Percentiles rank a stretch among this genome's conserved stretches.
Evolutionary conservation across 306 rosid species (phyloP).

Genomic region (Coriaria nepalensis): DNA sequence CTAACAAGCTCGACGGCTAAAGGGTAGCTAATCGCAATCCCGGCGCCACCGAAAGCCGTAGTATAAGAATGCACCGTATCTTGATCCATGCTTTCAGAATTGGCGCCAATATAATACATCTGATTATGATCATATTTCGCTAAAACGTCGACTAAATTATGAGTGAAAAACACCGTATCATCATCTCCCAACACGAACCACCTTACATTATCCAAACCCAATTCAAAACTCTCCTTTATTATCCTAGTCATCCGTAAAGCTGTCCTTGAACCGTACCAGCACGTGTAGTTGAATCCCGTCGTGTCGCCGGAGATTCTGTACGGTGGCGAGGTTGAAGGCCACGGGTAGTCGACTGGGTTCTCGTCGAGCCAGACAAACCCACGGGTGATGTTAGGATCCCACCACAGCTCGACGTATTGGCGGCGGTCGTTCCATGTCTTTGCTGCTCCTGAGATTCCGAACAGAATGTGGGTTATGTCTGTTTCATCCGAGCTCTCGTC

Average conservation of each 20-base stretch:
- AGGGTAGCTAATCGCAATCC: conserved; percentile 61
- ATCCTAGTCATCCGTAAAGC: conserved; percentile 58
- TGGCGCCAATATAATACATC: conserved; percentile 71
- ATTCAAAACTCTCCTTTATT: conserved; percentile 57
- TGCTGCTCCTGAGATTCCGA: conserved; percentile 49
- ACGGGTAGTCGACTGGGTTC: conserved; percentile 14
- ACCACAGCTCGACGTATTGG: conserved; percentile 46
- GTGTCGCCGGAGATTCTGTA: conserved; percentile 37
- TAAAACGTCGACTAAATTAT: conserved; percentile 40
- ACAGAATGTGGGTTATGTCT: conserved; percentile 47
- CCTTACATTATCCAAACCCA: conserved; percentile 41
- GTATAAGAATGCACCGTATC: conserved; percentile 34
- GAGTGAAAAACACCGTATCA: conserved; percentile 54
- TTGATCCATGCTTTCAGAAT: conserved; percentile 74
- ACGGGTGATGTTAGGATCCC: conserved; percentile 35
- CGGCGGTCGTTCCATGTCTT: conserved; percentile 43
- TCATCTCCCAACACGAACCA: conserved; percentile 92
- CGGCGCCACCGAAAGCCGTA: conserved; percentile 72
- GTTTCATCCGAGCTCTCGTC: conserved; percentile 19
- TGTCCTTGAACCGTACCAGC: conserved; percentile 46
- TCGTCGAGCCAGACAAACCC: conserved; percentile 60
- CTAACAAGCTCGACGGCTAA: conserved; percentile 41
- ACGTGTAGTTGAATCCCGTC: conserved; percentile 43
- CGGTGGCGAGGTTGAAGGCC: conserved; percentile 32
- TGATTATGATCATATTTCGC: conserved; percentile 58